These are phyloP conservation scores for Debaryomyces maramus DNA, from an alignment of 805 yeast species.

Conservation along the genomic window DNA sequence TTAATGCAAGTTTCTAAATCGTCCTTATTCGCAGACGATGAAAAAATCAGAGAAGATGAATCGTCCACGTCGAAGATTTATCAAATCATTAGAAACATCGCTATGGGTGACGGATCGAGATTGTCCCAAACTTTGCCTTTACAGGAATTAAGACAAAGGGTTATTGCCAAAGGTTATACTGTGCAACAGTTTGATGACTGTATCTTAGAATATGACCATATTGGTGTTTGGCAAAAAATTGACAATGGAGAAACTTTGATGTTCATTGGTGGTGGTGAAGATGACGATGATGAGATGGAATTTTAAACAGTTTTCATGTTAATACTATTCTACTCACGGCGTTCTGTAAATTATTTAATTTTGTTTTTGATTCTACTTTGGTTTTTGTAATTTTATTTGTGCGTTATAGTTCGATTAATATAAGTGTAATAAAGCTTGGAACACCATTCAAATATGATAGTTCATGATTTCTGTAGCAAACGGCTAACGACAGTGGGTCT, in stretches of 20 bases:
- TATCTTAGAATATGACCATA: conserved; percentile 67
- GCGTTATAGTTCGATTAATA: background rate
- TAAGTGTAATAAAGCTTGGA: background rate
- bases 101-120: conserved; percentile 35
- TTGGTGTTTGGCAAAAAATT: conserved; percentile 74
- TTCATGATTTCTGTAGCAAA: background rate
- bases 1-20: conserved; percentile 83
- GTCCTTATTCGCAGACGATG: conserved; percentile 62
- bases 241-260: conserved; percentile 68
- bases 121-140: conserved; percentile 35
- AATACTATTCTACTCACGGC: background rate
- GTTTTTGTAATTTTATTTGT: background rate
- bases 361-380: background rate
- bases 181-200: conserved; percentile 75
- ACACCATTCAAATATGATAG: background rate
- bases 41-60: conserved; percentile 56
- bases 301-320: background rate
- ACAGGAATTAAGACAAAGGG: conserved; percentile 57
- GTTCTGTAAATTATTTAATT: background rate
- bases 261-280: conserved; percentile 48
- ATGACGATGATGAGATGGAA: conserved; percentile 35
- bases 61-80: conserved; percentile 69
- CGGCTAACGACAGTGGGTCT: too few relatives aligned
- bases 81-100: conserved; percentile 64
- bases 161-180: conserved; percentile 81